Conservation (phyloP, 108 stramenopile species). For the Stephanodiscus minutulus region DNA sequence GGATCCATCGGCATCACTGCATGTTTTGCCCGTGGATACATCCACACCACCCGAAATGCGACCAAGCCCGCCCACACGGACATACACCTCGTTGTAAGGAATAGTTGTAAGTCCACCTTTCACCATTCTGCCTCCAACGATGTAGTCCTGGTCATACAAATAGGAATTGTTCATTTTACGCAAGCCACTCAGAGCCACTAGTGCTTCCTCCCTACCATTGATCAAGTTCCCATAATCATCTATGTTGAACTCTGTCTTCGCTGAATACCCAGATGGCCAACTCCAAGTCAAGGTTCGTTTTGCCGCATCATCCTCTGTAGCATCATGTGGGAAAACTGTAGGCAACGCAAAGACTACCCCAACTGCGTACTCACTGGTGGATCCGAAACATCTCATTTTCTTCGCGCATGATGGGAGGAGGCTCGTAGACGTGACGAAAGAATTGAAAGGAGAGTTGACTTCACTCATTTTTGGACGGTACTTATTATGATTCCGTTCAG, state of each 20-base stretch:
- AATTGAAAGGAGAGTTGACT: slow-evolving; percentile 65
- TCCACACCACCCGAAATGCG: slow-evolving; percentile 60
- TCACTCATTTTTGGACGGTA: slow-evolving; percentile 5
- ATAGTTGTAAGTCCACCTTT: slow-evolving; percentile 74
- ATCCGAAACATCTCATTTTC: slow-evolving; percentile 86
- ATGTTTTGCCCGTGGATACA: slow-evolving; percentile 46
- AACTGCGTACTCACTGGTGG: slow-evolving; percentile 65
- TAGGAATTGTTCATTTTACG: slow-evolving; percentile 48
- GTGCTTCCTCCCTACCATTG: slow-evolving; percentile 59
- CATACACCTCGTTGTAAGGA: slow-evolving; percentile 85
- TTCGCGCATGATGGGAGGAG: slow-evolving; percentile 69
- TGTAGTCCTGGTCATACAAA: slow-evolving; percentile 39
- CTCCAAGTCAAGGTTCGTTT: slow-evolving; percentile 72
- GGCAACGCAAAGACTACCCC: slow-evolving; percentile 88
- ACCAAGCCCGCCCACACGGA: slow-evolving; percentile 81
- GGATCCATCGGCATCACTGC: slow-evolving; percentile 41
- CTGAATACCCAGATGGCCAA: slow-evolving; percentile 80
- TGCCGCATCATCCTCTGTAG: slow-evolving; percentile 62
- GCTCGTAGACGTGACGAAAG: slow-evolving; percentile 80
- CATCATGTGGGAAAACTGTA: slow-evolving; percentile 31
- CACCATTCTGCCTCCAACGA: slow-evolving; percentile 63
- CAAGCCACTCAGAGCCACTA: slow-evolving; percentile 49
- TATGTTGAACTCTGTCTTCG: slow-evolving; percentile 67
- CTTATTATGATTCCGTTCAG: slow-evolving; percentile 10
- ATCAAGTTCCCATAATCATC: slow-evolving; percentile 50